These are phyloP conservation scores for Coffea canephora DNA, from an alignment of 257 asterid species.

Conservation along the genomic window DNA sequence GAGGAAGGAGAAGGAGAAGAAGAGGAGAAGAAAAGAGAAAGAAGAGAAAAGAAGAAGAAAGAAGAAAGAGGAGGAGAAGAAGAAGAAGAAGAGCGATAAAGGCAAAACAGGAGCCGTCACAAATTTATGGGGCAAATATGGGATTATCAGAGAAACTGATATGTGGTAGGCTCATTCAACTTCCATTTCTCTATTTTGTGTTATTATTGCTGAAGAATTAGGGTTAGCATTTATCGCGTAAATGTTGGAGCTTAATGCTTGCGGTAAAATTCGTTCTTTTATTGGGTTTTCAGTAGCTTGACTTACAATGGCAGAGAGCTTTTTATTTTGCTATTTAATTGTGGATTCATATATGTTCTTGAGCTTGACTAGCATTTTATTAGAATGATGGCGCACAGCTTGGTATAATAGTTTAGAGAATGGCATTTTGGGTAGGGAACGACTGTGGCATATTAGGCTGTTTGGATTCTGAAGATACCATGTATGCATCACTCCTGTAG, in stretches of 20 bases:
- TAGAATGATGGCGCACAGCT: no score
- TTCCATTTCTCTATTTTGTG: neutral
- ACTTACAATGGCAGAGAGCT: neutral
- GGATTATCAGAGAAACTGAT: conserved; percentile 93
- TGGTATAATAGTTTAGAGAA: neutral
- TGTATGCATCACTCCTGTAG: neutral
- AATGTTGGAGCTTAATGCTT: no score
- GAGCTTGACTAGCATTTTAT: neutral
- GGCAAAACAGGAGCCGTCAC: conserved; percentile 86
- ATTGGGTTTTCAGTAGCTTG: neutral
- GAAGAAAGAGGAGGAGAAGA: conserved; percentile 40
- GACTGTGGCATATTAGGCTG: neutral
- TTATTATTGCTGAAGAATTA: neutral
- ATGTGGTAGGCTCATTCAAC: conserved; percentile 60
- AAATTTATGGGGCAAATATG: conserved; percentile 88
- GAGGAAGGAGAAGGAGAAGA: conserved; percentile 49
- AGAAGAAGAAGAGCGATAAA: conserved; percentile 51
- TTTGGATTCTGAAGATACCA: neutral
- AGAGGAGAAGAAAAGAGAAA: conserved; percentile 41
- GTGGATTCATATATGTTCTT: neutral
- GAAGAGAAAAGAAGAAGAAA: conserved; percentile 32
- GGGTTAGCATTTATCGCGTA: neutral
- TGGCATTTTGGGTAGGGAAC: neutral
- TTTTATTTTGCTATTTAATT: neutral
- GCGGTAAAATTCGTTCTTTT: neutral